Base-by-base conservation (phyloP, 2,329 filamentous ascomycete species). In the Plectosphaerella cucumerina region DNA sequence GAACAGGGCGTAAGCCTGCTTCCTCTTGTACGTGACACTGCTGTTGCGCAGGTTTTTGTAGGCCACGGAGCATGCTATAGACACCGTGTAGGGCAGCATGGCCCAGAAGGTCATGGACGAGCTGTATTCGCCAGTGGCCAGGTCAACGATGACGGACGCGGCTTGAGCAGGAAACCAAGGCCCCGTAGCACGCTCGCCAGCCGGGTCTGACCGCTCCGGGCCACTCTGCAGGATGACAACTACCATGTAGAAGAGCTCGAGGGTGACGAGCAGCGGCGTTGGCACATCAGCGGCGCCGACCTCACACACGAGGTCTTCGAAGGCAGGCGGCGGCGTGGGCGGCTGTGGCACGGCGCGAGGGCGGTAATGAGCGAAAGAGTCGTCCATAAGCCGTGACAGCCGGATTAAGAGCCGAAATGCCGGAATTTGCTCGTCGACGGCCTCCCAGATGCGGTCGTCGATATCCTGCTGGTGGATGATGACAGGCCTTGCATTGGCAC, bases 371-470 rank as follows among this genome's bases (percentile, higher is more conserved):
- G 56, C 57, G 34, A 61, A 59, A 11, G 56, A 56, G 15, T 54
- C 41, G n/a, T 56, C 59, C 11, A 61, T 33, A 9, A 61, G 49
- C n/a, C 55, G 52, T 8, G 58, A 47, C 11, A 61, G 56, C 21
- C 50, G 54, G 15, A 61, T 59, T 12, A 60, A 54, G 6, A 61
- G 51, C 11, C 56, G 56, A 44, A 61, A 61, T n/a, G 57, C 52
- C 11, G 54, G 48, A 14, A 51, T 52, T 26, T 61, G 59, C 31
- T 60, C 54, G 14, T 48, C 49, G 1, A 56, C 50, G 14, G 58
- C 60, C 10, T 54, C 54, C 22, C 51, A 45, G 26, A 61, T 53
- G 37, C 57, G 54, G 12, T 47, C 54, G n/a, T 59, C 58, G 39
- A 57, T 47, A 39, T 61, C 59, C 23, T 55, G 47, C 31, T 59